Percentiles rank a stretch among this genome's conserved stretches.
phyloP scores from a whole-genome alignment of 1,139 yeast species.

The Geotrichum carabidarum region DNA sequence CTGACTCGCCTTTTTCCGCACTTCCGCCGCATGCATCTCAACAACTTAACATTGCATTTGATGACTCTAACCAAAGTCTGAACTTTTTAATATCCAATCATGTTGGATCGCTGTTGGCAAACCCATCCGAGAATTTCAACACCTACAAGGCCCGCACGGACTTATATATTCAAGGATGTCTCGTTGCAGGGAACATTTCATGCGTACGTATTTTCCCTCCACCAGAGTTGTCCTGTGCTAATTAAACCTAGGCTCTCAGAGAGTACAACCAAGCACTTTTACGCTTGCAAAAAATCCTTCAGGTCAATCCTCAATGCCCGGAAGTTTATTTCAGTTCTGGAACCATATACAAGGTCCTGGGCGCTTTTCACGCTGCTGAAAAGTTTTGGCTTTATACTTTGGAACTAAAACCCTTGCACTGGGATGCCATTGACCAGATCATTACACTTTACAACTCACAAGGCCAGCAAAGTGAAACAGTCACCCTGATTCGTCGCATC shows the following conservation, averaged over 20 bases:
- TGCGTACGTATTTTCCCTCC: conserved; percentile 22
- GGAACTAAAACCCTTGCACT: conserved; percentile 25
- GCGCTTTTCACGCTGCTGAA: conserved; percentile 23
- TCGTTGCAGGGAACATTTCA: conserved; percentile 30
- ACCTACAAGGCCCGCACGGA: conserved; percentile 4
- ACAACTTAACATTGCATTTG: neutral
- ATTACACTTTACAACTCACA: conserved; percentile 24
- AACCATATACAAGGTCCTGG: conserved; percentile 23
- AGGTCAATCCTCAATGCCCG: conserved; percentile 22
- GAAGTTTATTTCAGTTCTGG: conserved; percentile 30
- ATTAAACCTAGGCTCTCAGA: conserved; percentile 15
- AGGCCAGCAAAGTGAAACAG: conserved; percentile 25
- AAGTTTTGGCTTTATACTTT: conserved; percentile 27
- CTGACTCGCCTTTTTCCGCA: neutral
- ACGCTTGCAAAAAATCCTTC: conserved; percentile 18
- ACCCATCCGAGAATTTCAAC: conserved; percentile 2
- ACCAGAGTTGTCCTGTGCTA: neutral
- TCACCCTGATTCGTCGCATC: conserved; percentile 22
- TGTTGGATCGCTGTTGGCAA: conserved; percentile 15
- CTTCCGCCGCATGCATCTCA: conserved; percentile 9
- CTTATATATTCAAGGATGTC: conserved; percentile 27
- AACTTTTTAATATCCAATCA: conserved; percentile 8
- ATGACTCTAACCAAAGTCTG: conserved; percentile 2
- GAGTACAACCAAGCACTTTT: conserved; percentile 20
- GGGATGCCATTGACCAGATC: conserved; percentile 32